Percentiles rank a stretch among this genome's conserved stretches.
Conservation (phyloP, 1,284 basidiomycete genomes). For the Rhodotorula sp. region DNA sequence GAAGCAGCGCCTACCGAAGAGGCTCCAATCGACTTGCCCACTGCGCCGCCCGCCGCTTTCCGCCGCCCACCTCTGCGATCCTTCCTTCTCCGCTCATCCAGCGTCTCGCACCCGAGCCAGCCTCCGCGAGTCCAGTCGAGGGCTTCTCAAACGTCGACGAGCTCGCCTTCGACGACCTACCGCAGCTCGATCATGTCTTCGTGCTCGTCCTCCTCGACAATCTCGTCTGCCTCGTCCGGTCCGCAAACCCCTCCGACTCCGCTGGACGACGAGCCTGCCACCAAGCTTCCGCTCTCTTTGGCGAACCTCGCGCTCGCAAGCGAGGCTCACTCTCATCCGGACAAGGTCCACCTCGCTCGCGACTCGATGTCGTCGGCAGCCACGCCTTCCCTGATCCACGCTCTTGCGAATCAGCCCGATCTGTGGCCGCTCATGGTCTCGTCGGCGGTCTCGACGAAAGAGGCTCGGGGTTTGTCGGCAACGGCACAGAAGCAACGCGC, state of each 20-base stretch:
- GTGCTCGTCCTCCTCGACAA: constrained; percentile 5
- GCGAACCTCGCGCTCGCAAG: background rate
- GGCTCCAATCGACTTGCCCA: background rate
- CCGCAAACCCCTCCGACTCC: constrained; percentile 11
- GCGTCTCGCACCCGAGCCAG: background rate
- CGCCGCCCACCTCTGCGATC: background rate
- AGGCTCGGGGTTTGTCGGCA: background rate
- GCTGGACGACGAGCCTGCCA: background rate
- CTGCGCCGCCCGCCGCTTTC: background rate
- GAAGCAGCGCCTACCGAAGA: background rate
- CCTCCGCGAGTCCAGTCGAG: background rate
- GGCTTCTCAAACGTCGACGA: background rate
- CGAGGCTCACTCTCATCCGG: background rate
- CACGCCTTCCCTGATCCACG: constrained; percentile 13
- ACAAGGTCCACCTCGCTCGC: background rate
- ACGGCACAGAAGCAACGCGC: background rate
- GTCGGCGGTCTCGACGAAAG: constrained; percentile 1
- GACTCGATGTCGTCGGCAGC: constrained; percentile 2
- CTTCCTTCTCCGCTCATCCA: background rate
- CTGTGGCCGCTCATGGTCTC: constrained; percentile 16
- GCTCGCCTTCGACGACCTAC: background rate
- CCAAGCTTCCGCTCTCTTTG: background rate
- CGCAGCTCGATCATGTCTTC: constrained; percentile 4
- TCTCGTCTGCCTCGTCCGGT: constrained; percentile 13
- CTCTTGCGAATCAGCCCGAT: constrained; percentile 17